phyloP scores from a whole-genome alignment of 108 stramenopile species.

The Schizochytrium sp. region DNA sequence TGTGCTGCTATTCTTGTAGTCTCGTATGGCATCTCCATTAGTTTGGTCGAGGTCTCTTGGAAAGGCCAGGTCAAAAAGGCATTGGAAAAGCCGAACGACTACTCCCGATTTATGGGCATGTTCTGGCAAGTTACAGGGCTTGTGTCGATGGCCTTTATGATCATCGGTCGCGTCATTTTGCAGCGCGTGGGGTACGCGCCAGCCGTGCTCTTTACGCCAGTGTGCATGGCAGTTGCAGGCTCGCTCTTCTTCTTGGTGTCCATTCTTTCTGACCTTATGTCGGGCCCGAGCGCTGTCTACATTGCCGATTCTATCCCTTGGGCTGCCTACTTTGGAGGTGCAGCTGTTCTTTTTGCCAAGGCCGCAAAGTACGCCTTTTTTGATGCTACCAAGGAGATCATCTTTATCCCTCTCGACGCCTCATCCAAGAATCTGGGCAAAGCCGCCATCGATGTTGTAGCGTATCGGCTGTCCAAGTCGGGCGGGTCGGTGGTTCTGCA shows the following conservation, averaged over 20 bases:
- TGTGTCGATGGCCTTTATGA: slow-evolving; percentile 92
- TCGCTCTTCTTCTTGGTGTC: slow-evolving; percentile 77
- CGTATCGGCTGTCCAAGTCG: slow-evolving; percentile 88
- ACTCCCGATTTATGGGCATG: slow-evolving; percentile 98
- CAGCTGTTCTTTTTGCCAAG: slow-evolving; percentile 86
- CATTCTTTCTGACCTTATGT: slow-evolving; percentile 50
- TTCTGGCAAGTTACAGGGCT: slow-evolving; percentile 84
- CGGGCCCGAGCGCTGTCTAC: slow-evolving; percentile 5
- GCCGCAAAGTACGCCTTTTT: slow-evolving; percentile 87
- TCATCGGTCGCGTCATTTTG: slow-evolving; percentile 79
- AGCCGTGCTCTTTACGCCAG: slow-evolving; percentile 84
- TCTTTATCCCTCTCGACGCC: slow-evolving; percentile 93
- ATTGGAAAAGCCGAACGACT: slow-evolving; percentile 89
- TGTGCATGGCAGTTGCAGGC: slow-evolving; percentile 85
- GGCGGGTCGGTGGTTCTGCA: slow-evolving; percentile 93
- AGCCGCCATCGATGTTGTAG: slow-evolving; percentile 96
- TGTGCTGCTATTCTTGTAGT: slow-evolving; percentile 75
- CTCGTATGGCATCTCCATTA: slow-evolving; percentile 95
- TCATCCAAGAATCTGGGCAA: slow-evolving; percentile 97
- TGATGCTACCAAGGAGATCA: slow-evolving; percentile 98
- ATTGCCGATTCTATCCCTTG: slow-evolving; percentile 52
- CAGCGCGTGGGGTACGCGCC: slow-evolving; percentile 82
- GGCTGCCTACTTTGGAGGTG: slow-evolving; percentile 75
- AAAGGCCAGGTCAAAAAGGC: slow-evolving; percentile 94
- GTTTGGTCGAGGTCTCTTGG: slow-evolving; percentile 98